phyloP scores from a whole-genome alignment of 164 flowering plant species.

The Nymphaea thermarum region DNA sequence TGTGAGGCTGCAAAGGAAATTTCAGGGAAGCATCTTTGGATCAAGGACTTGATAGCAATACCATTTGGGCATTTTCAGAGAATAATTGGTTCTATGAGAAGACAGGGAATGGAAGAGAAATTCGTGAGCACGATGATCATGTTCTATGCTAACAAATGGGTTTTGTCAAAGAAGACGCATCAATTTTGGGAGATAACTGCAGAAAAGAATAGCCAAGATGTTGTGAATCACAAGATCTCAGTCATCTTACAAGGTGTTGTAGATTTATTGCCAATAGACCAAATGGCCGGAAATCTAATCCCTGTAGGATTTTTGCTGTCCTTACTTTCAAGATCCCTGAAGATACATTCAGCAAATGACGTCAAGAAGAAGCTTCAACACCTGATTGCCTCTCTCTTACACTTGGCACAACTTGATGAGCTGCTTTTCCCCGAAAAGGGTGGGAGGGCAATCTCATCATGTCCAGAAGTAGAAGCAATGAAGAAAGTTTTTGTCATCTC shows the following conservation, averaged over 20 bases:
- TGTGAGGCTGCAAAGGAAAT: constrained; percentile 36
- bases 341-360: constrained; percentile 28
- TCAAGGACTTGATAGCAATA: constrained; percentile 67
- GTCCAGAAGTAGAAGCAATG: constrained; percentile 53
- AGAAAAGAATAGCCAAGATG: constrained; percentile 9
- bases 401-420: constrained; percentile 60
- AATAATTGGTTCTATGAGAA: constrained; percentile 62
- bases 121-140: constrained; percentile 67
- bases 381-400: constrained; percentile 47
- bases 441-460: constrained; percentile 26
- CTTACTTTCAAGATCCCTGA: constrained; percentile 48
- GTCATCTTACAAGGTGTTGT: constrained; percentile 43
- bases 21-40: constrained; percentile 58
- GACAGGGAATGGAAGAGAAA: constrained; percentile 94
- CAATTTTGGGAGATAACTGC: constrained; percentile 40
- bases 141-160: constrained; percentile 80
- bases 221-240: constrained; percentile 14
- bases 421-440: constrained; percentile 40
- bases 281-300: constrained; percentile 40
- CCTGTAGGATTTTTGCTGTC: constrained; percentile 84
- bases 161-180: constrained; percentile 42
- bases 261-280: constrained; percentile 42
- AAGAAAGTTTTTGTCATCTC: constrained; percentile 44
- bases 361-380: constrained; percentile 33
- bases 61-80: constrained; percentile 72